Base-by-base conservation (phyloP, 306 rosid species). In the Trifolium pratense region DNA sequence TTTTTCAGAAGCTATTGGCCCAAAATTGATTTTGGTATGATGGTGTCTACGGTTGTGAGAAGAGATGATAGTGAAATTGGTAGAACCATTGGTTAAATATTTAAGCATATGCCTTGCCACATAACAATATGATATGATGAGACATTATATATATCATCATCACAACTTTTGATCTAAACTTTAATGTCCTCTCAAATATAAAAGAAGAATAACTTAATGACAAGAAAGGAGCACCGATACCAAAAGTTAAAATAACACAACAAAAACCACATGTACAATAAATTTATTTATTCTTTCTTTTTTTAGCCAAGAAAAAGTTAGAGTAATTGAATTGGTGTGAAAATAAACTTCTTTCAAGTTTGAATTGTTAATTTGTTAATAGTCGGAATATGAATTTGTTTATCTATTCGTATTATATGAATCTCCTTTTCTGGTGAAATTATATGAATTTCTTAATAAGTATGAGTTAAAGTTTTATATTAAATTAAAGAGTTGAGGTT, bases 41-140 rank as follows among this genome's bases (percentile, higher is more conserved):
- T 18, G 5, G 5, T 25, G 15, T 16, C 3, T 31, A 60, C 9
- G 40, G 16, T 16, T 48, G 51, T 20, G 78, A 69, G 37, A 74
- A 16, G 73, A 42, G 21, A 16, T 42, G 66, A 58, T 37, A 49
- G 37, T 10, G 52, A 74, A 68, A 48, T 37, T 39, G 25, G 21
- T 39, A 68, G 63, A 74, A n/a, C 80, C 76, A 53, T 10, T 15
- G 39, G 36, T 53, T 59, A 31, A 21, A 62, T 63, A 5, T 70
- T 26, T 4, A 55, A 68, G 84, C 73, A 80, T 80, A 81, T 81
- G 81, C 78, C 69, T 56, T 56, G 61, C 31, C 40, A 80, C 34
- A 11, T 56, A 3, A 18, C 16, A 23, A 12, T 18, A 48, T n/a
- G 55, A 48, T 26, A 26, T 26, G 55, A 48, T 21, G 15, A 56